These are phyloP conservation scores for Articulospora tetracladia DNA, from an alignment of 495 filamentous ascomycete species.

Conservation along the genomic window DNA sequence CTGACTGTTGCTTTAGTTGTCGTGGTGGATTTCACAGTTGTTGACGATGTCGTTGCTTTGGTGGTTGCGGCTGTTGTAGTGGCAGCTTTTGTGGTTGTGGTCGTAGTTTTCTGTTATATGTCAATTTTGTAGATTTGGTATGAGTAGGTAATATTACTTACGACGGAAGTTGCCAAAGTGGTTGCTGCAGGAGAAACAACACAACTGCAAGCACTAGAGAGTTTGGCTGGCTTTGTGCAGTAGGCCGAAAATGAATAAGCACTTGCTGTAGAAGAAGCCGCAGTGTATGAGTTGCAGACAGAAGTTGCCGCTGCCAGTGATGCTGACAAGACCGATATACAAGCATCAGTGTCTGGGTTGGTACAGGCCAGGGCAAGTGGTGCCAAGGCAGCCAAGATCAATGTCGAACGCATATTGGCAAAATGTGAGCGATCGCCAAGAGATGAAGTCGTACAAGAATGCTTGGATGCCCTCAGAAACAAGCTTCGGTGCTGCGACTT, in stretches of 20 bases:
- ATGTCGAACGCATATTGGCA: background rate
- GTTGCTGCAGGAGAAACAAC: background rate
- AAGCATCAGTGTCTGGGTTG: background rate
- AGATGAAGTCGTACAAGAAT: background rate
- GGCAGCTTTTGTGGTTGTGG: background rate
- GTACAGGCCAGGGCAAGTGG: background rate
- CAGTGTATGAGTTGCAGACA: background rate
- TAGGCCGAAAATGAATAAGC: background rate
- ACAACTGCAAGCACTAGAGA: conserved; percentile 1
- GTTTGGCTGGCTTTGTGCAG: background rate
- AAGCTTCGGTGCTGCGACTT: background rate
- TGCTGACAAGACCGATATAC: background rate
- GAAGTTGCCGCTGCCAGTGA: background rate
- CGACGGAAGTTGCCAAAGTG: background rate
- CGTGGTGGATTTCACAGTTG: background rate
- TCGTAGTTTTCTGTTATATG: background rate
- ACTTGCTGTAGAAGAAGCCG: background rate
- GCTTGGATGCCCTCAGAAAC: background rate
- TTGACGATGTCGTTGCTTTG: background rate
- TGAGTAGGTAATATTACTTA: background rate
- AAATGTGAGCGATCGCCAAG: background rate
- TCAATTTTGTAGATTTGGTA: background rate
- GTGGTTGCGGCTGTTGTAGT: background rate
- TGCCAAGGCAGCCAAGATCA: background rate
- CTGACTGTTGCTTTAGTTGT: background rate